Evolutionary conservation across 306 rosid genomes (phyloP), one percentile per base, ranked within the genome.

Genomic region (Vigna hirtella): DNA sequence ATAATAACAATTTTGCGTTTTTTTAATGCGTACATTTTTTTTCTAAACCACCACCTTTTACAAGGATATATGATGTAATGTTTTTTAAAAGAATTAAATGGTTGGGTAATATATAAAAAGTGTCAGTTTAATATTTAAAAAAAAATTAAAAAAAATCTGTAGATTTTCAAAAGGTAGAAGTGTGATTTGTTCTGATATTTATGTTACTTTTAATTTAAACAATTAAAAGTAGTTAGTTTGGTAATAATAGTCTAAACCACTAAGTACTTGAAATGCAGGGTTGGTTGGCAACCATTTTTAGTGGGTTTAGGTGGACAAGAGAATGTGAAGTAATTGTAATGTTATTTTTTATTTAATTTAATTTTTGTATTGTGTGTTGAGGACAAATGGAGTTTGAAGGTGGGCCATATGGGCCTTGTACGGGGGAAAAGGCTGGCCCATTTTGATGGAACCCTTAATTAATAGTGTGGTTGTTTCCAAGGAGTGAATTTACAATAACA

Each of bases 401-500:
- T 78, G 77, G 48, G 52, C 36, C 42, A 38, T 67, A 77, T 79
- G 56, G 77, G 74, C 20, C 77, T 58, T 2, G 11, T 16, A 15
- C 28, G 68, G 48, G 69, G 45, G 61, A 58, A 18, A 51, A 57
- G 15, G 4, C 26, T 49, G 77, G 77, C 67, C 70, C 73, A 73
- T 73, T 32, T 14, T 64, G 20, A 43, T 63, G 30, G 59, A 9
- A 57, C 64, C 12, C 11, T 7, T 24, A 9, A 9, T 42, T 57
- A 15, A 26, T 11, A 34, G 20, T 18, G 32, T 6, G 0, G 20
- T 77, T 71, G 52, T 26, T 50, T 32, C 11, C 57, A 17, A 32
- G 50, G 56, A 56, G 71, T 22, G 52, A 62, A 69, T 70, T 24
- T 43, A 3, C 7, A 14, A 13, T 32, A 3, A 20, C 1, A 14